Evolutionary conservation across 1,284 basidiomycete species (phyloP).

Genomic region (Peniophora sp.): DNA sequence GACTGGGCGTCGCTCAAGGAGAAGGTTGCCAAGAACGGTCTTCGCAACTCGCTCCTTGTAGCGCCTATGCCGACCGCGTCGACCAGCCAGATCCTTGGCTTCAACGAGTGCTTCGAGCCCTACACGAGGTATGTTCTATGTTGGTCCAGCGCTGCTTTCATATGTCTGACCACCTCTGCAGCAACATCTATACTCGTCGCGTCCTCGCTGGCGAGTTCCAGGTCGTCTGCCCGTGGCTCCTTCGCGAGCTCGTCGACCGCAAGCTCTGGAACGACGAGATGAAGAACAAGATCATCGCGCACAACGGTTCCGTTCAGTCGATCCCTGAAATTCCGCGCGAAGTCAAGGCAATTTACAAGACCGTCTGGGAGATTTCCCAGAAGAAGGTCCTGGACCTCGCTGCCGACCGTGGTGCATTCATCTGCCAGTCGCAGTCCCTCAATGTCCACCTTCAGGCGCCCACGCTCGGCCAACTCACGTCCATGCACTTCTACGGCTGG

Average conservation of each 20-base stretch:
- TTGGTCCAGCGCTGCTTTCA: neutral
- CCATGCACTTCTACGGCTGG: conserved; percentile 99
- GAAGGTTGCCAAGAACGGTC: conserved; percentile 80
- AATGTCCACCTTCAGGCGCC: conserved; percentile 94
- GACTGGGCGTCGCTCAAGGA: conserved; percentile 89
- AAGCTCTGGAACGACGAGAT: conserved; percentile 97
- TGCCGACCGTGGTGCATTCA: conserved; percentile 97
- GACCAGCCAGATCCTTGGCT: conserved; percentile 96
- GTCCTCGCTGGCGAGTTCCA: conserved; percentile 99
- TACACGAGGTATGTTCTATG: conserved; percentile 67
- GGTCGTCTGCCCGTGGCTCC: conserved; percentile 96
- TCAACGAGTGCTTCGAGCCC: conserved; percentile 98
- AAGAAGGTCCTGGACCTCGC: conserved; percentile 98
- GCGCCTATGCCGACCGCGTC: conserved; percentile 99
- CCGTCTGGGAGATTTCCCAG: conserved; percentile 99
- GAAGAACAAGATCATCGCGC: conserved; percentile 99
- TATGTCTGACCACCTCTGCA: conserved; percentile 22
- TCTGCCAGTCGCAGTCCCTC: conserved; percentile 89
- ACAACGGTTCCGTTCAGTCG: conserved; percentile 93
- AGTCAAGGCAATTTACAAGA: conserved; percentile 96
- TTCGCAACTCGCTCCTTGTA: conserved; percentile 91
- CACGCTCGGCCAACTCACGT: conserved; percentile 89
- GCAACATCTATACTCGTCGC: conserved; percentile 98
- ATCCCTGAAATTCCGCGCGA: conserved; percentile 82
- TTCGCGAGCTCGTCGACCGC: conserved; percentile 93